phyloP scores from a whole-genome alignment of 306 rosid species.

The Lathyrus oleraceus region DNA sequence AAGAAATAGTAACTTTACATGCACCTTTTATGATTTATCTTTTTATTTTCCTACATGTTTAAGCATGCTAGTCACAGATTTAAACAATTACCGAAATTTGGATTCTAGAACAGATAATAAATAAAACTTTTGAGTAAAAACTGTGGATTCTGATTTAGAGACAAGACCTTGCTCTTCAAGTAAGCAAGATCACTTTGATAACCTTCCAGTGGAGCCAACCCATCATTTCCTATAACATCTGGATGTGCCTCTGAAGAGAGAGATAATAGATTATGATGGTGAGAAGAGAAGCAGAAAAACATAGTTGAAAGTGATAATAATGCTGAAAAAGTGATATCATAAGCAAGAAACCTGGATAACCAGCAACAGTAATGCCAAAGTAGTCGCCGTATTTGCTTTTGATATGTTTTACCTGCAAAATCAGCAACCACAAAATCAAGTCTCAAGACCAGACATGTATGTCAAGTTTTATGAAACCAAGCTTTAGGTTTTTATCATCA shows the following conservation, averaged over 20 bases:
- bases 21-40: conserved; percentile 11
- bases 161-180: conserved; percentile 74
- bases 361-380: conserved; percentile 95
- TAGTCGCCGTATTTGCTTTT: conserved; percentile 76
- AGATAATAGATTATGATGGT: conserved; percentile 18
- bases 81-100: conserved; percentile 5
- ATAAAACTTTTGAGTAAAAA: background rate
- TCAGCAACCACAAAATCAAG: conserved; percentile 15
- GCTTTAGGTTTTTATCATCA: conserved; percentile 21
- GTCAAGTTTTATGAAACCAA: conserved; percentile 19
- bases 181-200: conserved; percentile 81
- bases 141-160: conserved; percentile 22
- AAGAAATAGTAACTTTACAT: conserved; percentile 6
- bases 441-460: conserved; percentile 27
- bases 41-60: conserved; percentile 1
- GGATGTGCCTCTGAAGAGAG: conserved; percentile 84
- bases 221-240: conserved; percentile 68
- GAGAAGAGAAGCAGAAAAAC: conserved; percentile 10
- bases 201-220: conserved; percentile 72
- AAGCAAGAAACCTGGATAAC: conserved; percentile 80
- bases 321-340: conserved; percentile 21
- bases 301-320: background rate
- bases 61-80: background rate
- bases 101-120: conserved; percentile 11
- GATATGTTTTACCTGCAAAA: conserved; percentile 77